Evolutionary conservation across 208 protist genomes (phyloP), one percentile per base, ranked within the genome.

Genomic region (Kentomonas sorsogonicus): DNA sequence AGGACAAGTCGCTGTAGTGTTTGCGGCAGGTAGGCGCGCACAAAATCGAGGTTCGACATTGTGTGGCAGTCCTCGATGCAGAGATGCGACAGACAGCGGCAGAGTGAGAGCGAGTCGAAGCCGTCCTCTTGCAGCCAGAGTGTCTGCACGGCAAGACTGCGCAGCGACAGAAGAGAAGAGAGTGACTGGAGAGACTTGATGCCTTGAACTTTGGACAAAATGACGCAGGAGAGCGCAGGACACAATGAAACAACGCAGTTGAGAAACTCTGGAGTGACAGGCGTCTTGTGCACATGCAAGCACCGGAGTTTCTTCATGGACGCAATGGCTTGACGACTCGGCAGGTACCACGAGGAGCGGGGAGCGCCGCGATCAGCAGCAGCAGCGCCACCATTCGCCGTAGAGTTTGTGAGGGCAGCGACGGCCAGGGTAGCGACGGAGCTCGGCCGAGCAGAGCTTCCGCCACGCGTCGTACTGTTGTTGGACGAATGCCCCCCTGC

Each of bases 61-160:
- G 73, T 75, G 43, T 80, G 75, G 47, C 86, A 93, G 48, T 80
- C 79, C n/a, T 86, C 79, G 29, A 93, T 33, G 5, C 72, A 66
- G 31, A 93, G 60, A 44, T 83, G 70, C 34, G 43, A 59, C 36
- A 93, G 64, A 4, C 45, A 57, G 1, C 23, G 25, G 44, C 74
- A 93, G 15, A 66, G 25, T 1, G 66, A 36, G 33, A 93, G 63
- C 23, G 67, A 47, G 2, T 57, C 52, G 3, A 76, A 66, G 16
- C 76, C 79, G 10, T 73, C 74, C 58, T 89, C 78, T 0, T 68
- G 74, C 53, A 93, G 63, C n/a, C 74, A 62, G 27, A 67, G 72
- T 11, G 76, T 71, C 20, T 76, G 58, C 5, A 90, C 33, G 53
- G 43, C 80, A 1, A 93, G 47, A 11, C 70, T 74, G 34, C 59